Percentiles rank a stretch among this genome's conserved stretches.
phyloP scores from a whole-genome alignment of 345 rosid species.

The Carallia brachiata region DNA sequence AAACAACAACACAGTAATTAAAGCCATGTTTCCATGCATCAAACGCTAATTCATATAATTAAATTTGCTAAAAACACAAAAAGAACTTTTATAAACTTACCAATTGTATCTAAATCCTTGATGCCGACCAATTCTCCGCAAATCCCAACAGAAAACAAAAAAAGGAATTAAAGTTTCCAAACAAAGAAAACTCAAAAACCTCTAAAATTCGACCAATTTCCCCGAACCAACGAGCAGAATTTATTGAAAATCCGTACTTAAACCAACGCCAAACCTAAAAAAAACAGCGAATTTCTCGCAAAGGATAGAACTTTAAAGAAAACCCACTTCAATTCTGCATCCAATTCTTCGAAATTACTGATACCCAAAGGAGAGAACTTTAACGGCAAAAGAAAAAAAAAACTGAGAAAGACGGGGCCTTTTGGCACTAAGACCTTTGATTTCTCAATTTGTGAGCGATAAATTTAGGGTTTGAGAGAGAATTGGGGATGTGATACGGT shows the following conservation, averaged over 20 bases:
- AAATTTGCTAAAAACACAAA: not conserved
- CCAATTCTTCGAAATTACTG: constrained; percentile 1
- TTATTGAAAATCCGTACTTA: not conserved
- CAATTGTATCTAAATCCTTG: too few relatives aligned
- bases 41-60: not conserved
- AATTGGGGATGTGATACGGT: not conserved
- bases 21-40: not conserved
- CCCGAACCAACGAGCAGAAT: not conserved
- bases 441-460: too few relatives aligned
- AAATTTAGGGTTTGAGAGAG: too few relatives aligned
- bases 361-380: not conserved
- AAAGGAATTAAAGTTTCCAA: too few relatives aligned
- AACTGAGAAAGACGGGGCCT: too few relatives aligned
- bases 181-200: not conserved
- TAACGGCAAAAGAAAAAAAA: not conserved
- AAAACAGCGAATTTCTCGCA: not conserved
- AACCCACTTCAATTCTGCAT: not conserved
- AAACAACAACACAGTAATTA: too few relatives aligned
- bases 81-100: not conserved
- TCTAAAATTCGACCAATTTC: not conserved
- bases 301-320: not conserved
- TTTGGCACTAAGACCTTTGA: too few relatives aligned
- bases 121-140: too few relatives aligned
- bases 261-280: not conserved
- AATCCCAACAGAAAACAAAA: not conserved